phyloP scores from a whole-genome alignment of 2,329 filamentous ascomycete species.

The Hymenoscyphus salicellus region DNA sequence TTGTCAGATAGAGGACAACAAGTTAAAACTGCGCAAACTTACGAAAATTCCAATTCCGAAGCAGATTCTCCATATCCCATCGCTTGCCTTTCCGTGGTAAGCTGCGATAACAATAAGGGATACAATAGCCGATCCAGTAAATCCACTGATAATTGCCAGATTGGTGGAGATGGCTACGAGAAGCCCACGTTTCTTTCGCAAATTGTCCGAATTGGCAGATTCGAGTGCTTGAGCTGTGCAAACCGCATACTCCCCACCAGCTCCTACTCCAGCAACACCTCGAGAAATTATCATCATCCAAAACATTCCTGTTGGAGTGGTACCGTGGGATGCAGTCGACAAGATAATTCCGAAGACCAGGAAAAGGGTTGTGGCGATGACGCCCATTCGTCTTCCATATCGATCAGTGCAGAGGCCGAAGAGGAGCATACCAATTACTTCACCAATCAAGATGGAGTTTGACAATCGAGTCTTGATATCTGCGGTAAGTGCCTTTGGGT shows the following conservation, averaged over 20 bases:
- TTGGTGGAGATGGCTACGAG: slow-evolving; percentile 55
- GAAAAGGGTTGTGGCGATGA: slow-evolving; percentile 46
- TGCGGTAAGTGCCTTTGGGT: background rate
- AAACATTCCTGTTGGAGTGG: slow-evolving; percentile 35
- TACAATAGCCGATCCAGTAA: slow-evolving; percentile 48
- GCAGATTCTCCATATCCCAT: slow-evolving; percentile 48
- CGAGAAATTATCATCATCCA: slow-evolving; percentile 44
- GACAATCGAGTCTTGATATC: slow-evolving; percentile 42
- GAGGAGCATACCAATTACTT: slow-evolving; percentile 54
- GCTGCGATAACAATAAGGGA: slow-evolving; percentile 51
- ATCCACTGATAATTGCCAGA: slow-evolving; percentile 49
- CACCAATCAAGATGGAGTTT: slow-evolving; percentile 54
- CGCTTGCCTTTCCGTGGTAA: slow-evolving; percentile 43
- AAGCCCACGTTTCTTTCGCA: slow-evolving; percentile 49
- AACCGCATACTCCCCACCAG: slow-evolving; percentile 51
- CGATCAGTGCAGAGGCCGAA: slow-evolving; percentile 49
- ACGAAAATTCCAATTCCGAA: slow-evolving; percentile 46
- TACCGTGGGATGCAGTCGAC: background rate
- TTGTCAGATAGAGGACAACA: background rate
- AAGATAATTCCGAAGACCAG: slow-evolving; percentile 28
- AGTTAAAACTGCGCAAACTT: background rate
- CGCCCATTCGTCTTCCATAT: slow-evolving; percentile 48
- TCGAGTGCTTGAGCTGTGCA: slow-evolving; percentile 49
- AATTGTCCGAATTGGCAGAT: slow-evolving; percentile 49
- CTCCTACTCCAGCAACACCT: slow-evolving; percentile 45